A percentile compares a stretch with the other conserved stretches of the same genome.
Conservation (phyloP, 768 basidiomycete genomes). For the Plicaturopsis crispa region DNA sequence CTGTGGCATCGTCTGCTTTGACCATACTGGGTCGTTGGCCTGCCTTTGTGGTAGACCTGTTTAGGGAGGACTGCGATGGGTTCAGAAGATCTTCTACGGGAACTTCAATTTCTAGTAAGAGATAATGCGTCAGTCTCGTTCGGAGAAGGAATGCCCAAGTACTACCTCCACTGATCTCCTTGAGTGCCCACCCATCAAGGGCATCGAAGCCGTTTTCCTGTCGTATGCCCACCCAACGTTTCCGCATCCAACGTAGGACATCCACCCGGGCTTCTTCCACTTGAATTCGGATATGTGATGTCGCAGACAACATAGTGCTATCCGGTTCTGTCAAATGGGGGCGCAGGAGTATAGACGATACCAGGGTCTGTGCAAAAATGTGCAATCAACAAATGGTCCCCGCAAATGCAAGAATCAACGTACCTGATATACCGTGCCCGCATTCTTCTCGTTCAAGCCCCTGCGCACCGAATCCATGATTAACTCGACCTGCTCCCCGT, state of each 20-base stretch:
- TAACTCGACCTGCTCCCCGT: conserved; percentile 71
- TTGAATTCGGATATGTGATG: conserved; percentile 61
- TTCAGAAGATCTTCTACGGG: conserved; percentile 65
- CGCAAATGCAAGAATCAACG: background rate
- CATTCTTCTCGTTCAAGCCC: conserved; percentile 58
- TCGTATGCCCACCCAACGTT: conserved; percentile 69
- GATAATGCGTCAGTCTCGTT: background rate
- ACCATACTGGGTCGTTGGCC: too few species aligned
- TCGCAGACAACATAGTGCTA: conserved; percentile 56
- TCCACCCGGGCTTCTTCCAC: conserved; percentile 54
- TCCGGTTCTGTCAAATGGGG: conserved; percentile 53
- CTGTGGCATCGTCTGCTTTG: too few species aligned
- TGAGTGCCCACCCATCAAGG: conserved; percentile 82
- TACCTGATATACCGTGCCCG: conserved; percentile 73
- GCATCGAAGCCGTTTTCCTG: conserved; percentile 74
- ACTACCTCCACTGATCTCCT: conserved; percentile 81
- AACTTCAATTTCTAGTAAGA: conserved; percentile 67
- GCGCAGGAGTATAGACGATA: conserved; percentile 64
- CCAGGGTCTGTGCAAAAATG: conserved; percentile 45
- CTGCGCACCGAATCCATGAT: conserved; percentile 60
- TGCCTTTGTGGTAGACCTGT: too few species aligned
- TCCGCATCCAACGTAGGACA: conserved; percentile 65
- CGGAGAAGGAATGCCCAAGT: conserved; percentile 9
- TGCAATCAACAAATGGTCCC: conserved; percentile 1
- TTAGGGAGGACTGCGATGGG: too few species aligned